Percentiles rank a stretch among this genome's conserved stretches.
Conservation (phyloP, 1,284 basidiomycete genomes). For the Rhodotorula glutinis region DNA sequence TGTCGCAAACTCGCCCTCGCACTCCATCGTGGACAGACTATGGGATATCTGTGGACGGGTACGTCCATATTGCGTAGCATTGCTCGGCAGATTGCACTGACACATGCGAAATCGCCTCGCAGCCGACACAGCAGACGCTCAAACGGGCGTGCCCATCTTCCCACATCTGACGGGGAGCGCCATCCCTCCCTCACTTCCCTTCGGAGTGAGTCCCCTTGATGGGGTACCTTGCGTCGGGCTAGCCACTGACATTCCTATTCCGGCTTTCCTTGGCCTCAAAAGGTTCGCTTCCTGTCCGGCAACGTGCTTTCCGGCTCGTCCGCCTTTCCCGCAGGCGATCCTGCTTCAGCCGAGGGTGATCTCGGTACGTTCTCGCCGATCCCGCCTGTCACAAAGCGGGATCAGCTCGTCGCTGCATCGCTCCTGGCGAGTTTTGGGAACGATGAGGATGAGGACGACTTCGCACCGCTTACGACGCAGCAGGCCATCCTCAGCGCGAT, state of each 20-base stretch:
- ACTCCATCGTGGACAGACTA: slow-evolving; percentile 70
- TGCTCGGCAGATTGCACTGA: not conserved
- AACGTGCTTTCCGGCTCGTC: slow-evolving; percentile 18
- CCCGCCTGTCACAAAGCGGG: slow-evolving; percentile 14
- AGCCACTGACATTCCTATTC: not conserved
- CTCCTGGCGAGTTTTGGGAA: slow-evolving; percentile 13
- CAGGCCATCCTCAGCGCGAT: not conserved
- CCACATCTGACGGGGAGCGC: slow-evolving; percentile 31
- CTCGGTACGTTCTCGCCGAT: slow-evolving; percentile 4
- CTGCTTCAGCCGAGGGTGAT: not conserved
- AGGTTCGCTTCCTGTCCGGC: slow-evolving; percentile 37
- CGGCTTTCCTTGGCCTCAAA: not conserved
- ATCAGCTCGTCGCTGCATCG: slow-evolving; percentile 28
- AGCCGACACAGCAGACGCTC: slow-evolving; percentile 28
- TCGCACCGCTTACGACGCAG: not conserved
- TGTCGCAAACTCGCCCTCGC: slow-evolving; percentile 66
- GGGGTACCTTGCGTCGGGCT: not conserved
- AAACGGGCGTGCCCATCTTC: slow-evolving; percentile 28
- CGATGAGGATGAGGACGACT: not conserved
- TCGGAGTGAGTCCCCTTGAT: slow-evolving; percentile 25
- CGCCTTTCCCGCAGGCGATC: slow-evolving; percentile 20
- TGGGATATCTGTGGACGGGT: slow-evolving; percentile 56
- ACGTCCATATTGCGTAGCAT: not conserved
- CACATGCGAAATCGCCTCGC: not conserved
- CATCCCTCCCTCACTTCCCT: slow-evolving; percentile 17